These are phyloP conservation scores for Juglanconis sp. DNA, from an alignment of 2,329 filamentous ascomycete species.

Conservation along the genomic window DNA sequence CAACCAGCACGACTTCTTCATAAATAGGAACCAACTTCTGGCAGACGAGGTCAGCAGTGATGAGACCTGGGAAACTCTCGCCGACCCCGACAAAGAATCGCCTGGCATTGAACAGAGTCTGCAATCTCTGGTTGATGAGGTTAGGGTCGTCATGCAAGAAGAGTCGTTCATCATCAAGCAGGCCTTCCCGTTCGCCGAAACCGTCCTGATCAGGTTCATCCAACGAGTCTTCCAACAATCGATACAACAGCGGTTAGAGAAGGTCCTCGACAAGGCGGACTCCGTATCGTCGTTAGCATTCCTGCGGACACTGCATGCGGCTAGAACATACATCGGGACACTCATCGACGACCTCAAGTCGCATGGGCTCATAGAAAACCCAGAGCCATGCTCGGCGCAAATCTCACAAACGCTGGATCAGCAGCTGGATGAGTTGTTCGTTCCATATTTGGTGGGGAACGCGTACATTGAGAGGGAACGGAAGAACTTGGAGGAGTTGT, in stretches of 20 bases:
- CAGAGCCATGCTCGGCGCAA: slow-evolving; percentile 83
- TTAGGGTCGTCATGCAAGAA: slow-evolving; percentile 92
- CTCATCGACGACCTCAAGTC: slow-evolving; percentile 90
- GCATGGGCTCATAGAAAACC: slow-evolving; percentile 92
- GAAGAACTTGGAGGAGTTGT: slow-evolving; percentile 72
- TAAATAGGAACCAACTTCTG: slow-evolving; percentile 88
- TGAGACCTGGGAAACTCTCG: slow-evolving; percentile 81
- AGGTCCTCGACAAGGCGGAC: slow-evolving; percentile 92
- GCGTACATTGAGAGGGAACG: slow-evolving; percentile 69
- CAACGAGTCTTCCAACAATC: slow-evolving; percentile 97
- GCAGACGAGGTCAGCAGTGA: slow-evolving; percentile 79
- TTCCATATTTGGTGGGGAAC: slow-evolving; percentile 66
- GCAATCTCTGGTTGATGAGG: slow-evolving; percentile 89
- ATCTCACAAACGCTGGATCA: slow-evolving; percentile 74
- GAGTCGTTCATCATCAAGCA: slow-evolving; percentile 96
- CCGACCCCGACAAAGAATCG: slow-evolving; percentile 89
- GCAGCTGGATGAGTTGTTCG: slow-evolving; percentile 74
- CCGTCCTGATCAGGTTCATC: slow-evolving; percentile 87
- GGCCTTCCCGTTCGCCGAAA: slow-evolving; percentile 94
- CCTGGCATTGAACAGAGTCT: slow-evolving; percentile 88
- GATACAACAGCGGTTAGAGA: slow-evolving; percentile 90
- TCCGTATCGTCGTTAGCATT: slow-evolving; percentile 91
- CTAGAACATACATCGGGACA: slow-evolving; percentile 80
- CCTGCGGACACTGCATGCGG: slow-evolving; percentile 83
- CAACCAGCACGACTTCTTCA: slow-evolving; percentile 99